Base-by-base conservation (phyloP, 2,329 filamentous ascomycete genomes). In the Thermoascus crustaceus region DNA sequence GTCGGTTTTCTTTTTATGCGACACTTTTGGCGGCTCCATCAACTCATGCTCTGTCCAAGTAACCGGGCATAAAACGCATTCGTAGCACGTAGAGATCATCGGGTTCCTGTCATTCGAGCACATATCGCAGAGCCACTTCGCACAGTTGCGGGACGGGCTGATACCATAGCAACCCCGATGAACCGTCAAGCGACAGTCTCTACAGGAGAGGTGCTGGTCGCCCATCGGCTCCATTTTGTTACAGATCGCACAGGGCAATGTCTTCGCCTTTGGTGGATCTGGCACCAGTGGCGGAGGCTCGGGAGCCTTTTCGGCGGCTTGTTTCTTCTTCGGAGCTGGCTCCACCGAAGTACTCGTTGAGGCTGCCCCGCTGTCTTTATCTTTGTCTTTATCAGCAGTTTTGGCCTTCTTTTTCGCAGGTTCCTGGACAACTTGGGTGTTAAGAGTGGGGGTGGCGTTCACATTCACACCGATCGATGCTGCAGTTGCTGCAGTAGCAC, bases 101-200 rank as follows among this genome's bases (percentile, higher is more conserved):
- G 89, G 87, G 51, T 82, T 89, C 57, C 87, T 86, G 56, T 98
- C 91, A 54, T 98, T 98, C 23, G 79, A 72, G 61, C 91, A 98
- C 75, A 88, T 94, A 61, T 96, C 91, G 60, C 91, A 98, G 25
- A 82, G 76, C 91, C 91, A 98, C 61, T 94, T 94, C 29, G 72
- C 75, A 20, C 77, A 73, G 35, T 72, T 73, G 26, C 84, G 76
- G 38, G 62, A 63, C 32, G 81, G 78, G 30, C 81, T 77, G 20
- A 96, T 72, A n/a, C 91, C 91, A 55, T 96, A 98, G 62, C 91
- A 98, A 42, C 78, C 78, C 35, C 84, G 82, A 60, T 98, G 91
- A 16, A 96, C 89, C 3, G 87, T 87, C 60, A 98, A 66, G 35
- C 86, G 82, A 59, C 91, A 98, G 52, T 94, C 86, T 32, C 78